Percentiles rank a stretch among this genome's conserved stretches.
These are phyloP conservation scores for Nakazawaea pomicola DNA, from an alignment of 805 yeast genomes.

Conservation along the genomic window DNA sequence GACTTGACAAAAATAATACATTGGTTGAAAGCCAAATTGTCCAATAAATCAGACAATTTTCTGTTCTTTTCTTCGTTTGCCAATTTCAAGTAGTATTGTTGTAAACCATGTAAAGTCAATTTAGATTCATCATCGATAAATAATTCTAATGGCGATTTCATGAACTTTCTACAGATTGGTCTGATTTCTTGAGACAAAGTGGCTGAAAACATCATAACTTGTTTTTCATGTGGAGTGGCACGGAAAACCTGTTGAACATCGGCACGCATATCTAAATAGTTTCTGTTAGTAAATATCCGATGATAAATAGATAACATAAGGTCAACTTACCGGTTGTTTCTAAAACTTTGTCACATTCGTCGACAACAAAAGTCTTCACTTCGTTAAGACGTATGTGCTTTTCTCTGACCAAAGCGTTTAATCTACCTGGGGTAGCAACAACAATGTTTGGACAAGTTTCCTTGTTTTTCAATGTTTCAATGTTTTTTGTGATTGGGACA, in stretches of 20 bases:
- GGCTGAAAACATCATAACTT: slow-evolving; percentile 99
- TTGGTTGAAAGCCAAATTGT: slow-evolving; percentile 94
- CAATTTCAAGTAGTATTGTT: slow-evolving; percentile 90
- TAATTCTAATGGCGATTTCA: slow-evolving; percentile 96
- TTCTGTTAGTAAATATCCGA: background rate
- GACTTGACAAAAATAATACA: slow-evolving; percentile 94
- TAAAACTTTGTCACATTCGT: slow-evolving; percentile 97
- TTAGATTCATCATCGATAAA: slow-evolving; percentile 97
- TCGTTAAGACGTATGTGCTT: slow-evolving; percentile 81
- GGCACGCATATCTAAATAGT: slow-evolving; percentile 84
- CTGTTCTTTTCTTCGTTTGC: slow-evolving; percentile 90
- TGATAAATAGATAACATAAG: background rate
- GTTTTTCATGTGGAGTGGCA: slow-evolving; percentile 96
- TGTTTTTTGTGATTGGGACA: slow-evolving; percentile 77
- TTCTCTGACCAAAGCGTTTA: slow-evolving; percentile 90
- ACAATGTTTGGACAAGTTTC: slow-evolving; percentile 95
- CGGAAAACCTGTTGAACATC: slow-evolving; percentile 98
- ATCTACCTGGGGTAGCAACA: slow-evolving; percentile 97
- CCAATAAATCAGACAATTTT: slow-evolving; percentile 86
- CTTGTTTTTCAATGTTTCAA: slow-evolving; percentile 82
- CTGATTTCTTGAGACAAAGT: slow-evolving; percentile 91
- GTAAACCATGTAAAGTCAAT: slow-evolving; percentile 95
- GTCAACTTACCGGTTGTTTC: slow-evolving; percentile 44
- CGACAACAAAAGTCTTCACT: slow-evolving; percentile 91
- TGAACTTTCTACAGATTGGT: slow-evolving; percentile 95